Conservation (phyloP, 2,329 filamentous ascomycete species). For the Aspergillus puulaauensis region DNA sequence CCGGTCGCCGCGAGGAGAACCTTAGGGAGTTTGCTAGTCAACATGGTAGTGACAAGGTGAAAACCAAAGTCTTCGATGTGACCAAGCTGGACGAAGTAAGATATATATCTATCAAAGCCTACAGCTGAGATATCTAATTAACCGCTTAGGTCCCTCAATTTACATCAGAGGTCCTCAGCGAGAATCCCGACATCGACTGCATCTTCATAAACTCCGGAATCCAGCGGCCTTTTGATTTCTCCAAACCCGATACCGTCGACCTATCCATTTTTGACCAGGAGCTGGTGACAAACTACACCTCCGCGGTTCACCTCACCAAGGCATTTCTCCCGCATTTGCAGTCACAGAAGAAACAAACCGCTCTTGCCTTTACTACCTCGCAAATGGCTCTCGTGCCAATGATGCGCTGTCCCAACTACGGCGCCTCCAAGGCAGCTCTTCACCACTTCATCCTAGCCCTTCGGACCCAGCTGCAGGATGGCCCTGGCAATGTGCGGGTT, state of each 20-base stretch:
- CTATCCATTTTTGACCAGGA: constrained; percentile 45
- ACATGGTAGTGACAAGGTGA: constrained; percentile 48
- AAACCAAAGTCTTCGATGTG: constrained; percentile 51
- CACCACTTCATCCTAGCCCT: constrained; percentile 55
- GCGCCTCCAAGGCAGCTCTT: constrained; percentile 56
- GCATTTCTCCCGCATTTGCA: constrained; percentile 53
- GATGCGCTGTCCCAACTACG: constrained; percentile 52
- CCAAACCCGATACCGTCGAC: constrained; percentile 49
- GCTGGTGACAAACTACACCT: constrained; percentile 53
- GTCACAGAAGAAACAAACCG: constrained; percentile 43
- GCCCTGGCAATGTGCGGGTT: constrained; percentile 49
- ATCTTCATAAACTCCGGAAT: constrained; percentile 57
- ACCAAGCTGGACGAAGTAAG: constrained; percentile 48
- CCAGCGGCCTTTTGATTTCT: constrained; percentile 51
- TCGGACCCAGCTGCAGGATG: constrained; percentile 48
- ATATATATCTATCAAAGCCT: not conserved
- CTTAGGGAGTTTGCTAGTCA: constrained; percentile 49
- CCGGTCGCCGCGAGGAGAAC: constrained; percentile 52
- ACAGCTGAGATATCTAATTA: not conserved
- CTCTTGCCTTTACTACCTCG: constrained; percentile 51
- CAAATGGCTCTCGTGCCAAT: constrained; percentile 52
- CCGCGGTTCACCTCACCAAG: constrained; percentile 50
- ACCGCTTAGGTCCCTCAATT: constrained; percentile 18
- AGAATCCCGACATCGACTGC: constrained; percentile 53
- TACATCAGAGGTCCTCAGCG: constrained; percentile 30